Conservation (phyloP, 2,329 filamentous ascomycete genomes). For the Basipetospora chlamydospora region DNA sequence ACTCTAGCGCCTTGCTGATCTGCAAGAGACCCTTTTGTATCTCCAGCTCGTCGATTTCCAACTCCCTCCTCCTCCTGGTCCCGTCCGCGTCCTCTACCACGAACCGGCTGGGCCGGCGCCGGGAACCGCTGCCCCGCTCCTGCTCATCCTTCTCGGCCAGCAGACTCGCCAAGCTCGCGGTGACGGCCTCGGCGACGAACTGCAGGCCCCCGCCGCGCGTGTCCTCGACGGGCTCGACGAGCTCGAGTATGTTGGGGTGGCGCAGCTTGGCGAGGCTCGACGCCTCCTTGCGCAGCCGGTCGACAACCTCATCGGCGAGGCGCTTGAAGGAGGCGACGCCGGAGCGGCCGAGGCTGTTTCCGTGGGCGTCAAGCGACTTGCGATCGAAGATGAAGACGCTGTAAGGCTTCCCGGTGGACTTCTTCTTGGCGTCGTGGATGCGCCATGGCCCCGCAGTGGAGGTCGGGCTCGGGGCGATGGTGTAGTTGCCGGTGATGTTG, state of each 20-base stretch:
- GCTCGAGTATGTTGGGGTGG: conserved; percentile 82
- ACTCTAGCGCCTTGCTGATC: conserved; percentile 85
- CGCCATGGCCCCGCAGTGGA: conserved; percentile 87
- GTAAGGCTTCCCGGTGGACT: conserved; percentile 74
- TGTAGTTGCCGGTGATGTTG: conserved; percentile 88
- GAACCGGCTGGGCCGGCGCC: conserved; percentile 61
- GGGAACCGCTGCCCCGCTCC: conserved; percentile 53
- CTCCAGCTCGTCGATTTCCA: conserved; percentile 93
- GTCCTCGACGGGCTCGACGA: conserved; percentile 91
- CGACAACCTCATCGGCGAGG: conserved; percentile 76
- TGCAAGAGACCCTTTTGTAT: conserved; percentile 94
- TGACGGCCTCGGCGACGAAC: conserved; percentile 88
- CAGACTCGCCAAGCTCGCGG: conserved; percentile 70
- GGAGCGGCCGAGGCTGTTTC: conserved; percentile 22
- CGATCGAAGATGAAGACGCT: conserved; percentile 93
- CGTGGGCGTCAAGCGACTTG: conserved; percentile 58
- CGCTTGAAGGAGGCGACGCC: conserved; percentile 57
- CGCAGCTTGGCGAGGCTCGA: conserved; percentile 75
- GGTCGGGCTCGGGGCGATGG: conserved; percentile 59
- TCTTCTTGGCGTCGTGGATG: conserved; percentile 95
- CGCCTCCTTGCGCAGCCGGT: conserved; percentile 82
- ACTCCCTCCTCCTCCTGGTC: conserved; percentile 56
- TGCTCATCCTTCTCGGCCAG: conserved; percentile 82
- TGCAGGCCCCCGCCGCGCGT: conserved; percentile 81
- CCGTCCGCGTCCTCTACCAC: conserved; percentile 69